phyloP scores from a whole-genome alignment of 345 rosid species.

The Clarkia xantiana region DNA sequence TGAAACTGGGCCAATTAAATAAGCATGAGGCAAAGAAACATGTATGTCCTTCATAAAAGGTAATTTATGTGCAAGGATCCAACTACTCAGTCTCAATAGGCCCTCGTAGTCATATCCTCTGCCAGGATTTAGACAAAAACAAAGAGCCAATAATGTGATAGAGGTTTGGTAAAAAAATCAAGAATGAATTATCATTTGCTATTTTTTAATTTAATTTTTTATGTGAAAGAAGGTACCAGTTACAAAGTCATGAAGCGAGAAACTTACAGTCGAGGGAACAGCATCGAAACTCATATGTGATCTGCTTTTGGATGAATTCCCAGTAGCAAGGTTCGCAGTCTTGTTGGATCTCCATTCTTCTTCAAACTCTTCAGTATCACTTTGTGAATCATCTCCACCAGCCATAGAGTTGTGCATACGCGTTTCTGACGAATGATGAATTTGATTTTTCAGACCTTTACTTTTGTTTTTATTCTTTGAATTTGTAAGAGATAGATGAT shows the following conservation, averaged over 20 bases:
- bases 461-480: slow-evolving; percentile 36
- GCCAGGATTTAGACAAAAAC: too few species aligned
- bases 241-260: not conserved
- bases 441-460: slow-evolving; percentile 25
- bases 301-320: slow-evolving; percentile 47
- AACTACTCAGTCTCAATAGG: too few species aligned
- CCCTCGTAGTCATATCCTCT: too few species aligned
- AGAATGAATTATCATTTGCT: too few species aligned
- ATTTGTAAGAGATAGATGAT: slow-evolving; percentile 21
- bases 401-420: slow-evolving; percentile 26
- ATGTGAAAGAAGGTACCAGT: slow-evolving; percentile 1
- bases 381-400: slow-evolving; percentile 32
- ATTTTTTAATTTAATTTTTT: too few species aligned
- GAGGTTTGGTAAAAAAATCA: too few species aligned
- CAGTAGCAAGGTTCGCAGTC: slow-evolving; percentile 34
- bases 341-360: slow-evolving; percentile 46
- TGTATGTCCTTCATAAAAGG: too few species aligned
- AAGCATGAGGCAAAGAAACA: too few species aligned
- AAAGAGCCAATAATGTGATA: too few species aligned
- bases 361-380: slow-evolving; percentile 47
- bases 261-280: slow-evolving; percentile 33
- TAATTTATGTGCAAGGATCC: too few species aligned
- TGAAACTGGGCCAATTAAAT: too few species aligned
- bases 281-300: slow-evolving; percentile 50
- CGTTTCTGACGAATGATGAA: slow-evolving; percentile 44